Percentiles rank a stretch among this genome's conserved stretches.
Evolutionary conservation across 2,329 filamentous ascomycete genomes (phyloP).

Genomic region (Calonectria naviculata): DNA sequence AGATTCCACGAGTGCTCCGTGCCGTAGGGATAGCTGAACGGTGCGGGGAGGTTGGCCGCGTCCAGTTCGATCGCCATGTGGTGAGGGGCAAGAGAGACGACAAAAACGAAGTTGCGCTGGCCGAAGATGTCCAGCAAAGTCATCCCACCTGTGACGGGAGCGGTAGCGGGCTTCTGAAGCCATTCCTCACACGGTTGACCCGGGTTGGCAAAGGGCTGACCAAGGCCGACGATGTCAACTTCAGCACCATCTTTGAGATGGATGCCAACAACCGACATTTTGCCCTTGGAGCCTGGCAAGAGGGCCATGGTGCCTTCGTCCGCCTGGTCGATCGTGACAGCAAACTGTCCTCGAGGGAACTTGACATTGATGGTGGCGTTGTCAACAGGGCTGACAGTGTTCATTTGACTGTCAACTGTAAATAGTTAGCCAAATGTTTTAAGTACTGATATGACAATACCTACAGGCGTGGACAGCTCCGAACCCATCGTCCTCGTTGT

Average conservation of each 20-base stretch:
- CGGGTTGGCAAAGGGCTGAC: neutral
- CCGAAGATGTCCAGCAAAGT: conserved; percentile 4
- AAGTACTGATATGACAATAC: neutral
- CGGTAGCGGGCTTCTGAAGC: neutral
- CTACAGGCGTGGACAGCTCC: neutral
- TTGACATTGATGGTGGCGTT: neutral
- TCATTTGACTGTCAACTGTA: neutral
- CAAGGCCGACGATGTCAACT: neutral
- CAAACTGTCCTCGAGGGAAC: neutral
- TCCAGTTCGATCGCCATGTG: neutral
- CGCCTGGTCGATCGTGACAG: neutral
- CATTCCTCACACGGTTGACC: neutral
- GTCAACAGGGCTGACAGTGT: neutral
- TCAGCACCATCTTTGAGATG: neutral
- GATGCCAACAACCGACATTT: neutral
- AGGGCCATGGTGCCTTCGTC: neutral
- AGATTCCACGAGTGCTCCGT: neutral
- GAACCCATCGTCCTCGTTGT: neutral
- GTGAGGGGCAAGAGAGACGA: neutral
- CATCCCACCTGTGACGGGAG: neutral
- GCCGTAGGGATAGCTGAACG: conserved; percentile 4
- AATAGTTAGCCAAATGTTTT: neutral
- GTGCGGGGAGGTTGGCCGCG: neutral
- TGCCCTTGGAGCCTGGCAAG: neutral
- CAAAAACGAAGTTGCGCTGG: neutral